These are phyloP conservation scores for Alternaria rosae DNA, from an alignment of 2,329 filamentous ascomycete species.

Conservation along the genomic window DNA sequence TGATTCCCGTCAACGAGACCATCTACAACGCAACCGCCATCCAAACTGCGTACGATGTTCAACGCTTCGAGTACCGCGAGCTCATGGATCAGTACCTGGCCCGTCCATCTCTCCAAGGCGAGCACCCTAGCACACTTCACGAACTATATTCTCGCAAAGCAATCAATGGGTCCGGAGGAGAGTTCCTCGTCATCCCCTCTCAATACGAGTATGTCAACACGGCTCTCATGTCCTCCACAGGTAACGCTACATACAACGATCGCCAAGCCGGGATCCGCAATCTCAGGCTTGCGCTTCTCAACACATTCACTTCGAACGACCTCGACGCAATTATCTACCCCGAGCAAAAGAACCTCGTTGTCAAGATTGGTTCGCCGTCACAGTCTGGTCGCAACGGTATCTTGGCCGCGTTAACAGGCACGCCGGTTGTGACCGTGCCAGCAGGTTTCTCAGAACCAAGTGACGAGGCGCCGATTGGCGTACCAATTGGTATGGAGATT, in stretches of 20 bases:
- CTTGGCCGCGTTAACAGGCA: conserved; percentile 62
- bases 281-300: conserved; percentile 60
- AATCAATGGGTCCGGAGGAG: conserved; percentile 43
- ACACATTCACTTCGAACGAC: conserved; percentile 58
- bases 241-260: conserved; percentile 59
- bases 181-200: conserved; percentile 67
- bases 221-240: conserved; percentile 60
- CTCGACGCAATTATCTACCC: conserved; percentile 70
- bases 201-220: conserved; percentile 65
- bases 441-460: conserved; percentile 61
- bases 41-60: conserved; percentile 61
- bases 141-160: conserved; percentile 57
- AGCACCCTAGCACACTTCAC: conserved; percentile 55
- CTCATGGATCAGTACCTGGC: conserved; percentile 64
- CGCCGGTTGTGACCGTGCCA: conserved; percentile 62
- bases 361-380: conserved; percentile 62
- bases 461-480: conserved; percentile 61
- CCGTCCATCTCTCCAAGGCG: conserved; percentile 52
- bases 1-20: conserved; percentile 59
- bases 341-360: conserved; percentile 69
- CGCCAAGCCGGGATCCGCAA: conserved; percentile 59
- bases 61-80: conserved; percentile 67
- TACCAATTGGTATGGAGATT: conserved; percentile 72
- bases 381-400: conserved; percentile 69
- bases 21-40: conserved; percentile 63